phyloP scores from a whole-genome alignment of 108 stramenopile genomes.

The Ochromonas danica region DNA sequence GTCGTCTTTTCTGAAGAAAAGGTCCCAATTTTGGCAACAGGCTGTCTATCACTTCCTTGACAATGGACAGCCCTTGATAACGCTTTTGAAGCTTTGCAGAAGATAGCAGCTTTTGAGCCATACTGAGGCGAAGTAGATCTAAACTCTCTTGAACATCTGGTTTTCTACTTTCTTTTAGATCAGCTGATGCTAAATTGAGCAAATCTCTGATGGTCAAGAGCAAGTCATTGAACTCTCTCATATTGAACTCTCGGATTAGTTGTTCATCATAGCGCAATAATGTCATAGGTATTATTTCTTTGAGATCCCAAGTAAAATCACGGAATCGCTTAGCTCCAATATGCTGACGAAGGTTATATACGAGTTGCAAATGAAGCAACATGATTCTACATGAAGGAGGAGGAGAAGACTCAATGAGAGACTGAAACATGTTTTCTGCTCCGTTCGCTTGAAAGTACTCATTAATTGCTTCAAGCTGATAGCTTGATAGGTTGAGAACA shows the following conservation, averaged over 20 bases:
- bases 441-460: slow-evolving; percentile 1
- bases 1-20: neutral
- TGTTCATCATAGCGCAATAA: slow-evolving; percentile 18
- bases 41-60: slow-evolving; percentile 7
- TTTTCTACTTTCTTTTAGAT: neutral
- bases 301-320: slow-evolving; percentile 25
- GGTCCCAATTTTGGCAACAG: slow-evolving; percentile 1
- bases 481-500: neutral
- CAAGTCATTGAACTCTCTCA: neutral
- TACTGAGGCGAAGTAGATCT: neutral
- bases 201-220: neutral
- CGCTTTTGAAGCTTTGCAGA: slow-evolving; percentile 20
- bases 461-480: neutral
- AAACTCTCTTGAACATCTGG: neutral
- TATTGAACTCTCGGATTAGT: neutral
- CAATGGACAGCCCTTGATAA: slow-evolving; percentile 9
- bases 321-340: neutral
- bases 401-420: neutral
- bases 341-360: neutral
- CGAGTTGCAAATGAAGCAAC: slow-evolving; percentile 22
- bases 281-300: neutral
- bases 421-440: neutral
- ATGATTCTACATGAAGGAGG: slow-evolving; percentile 6
- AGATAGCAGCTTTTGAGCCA: slow-evolving; percentile 8
- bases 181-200: neutral